A percentile compares a stretch with the other conserved stretches of the same genome.
Conservation (phyloP, 2,329 filamentous ascomycete species). For the Pseudopithomyces maydicus region DNA sequence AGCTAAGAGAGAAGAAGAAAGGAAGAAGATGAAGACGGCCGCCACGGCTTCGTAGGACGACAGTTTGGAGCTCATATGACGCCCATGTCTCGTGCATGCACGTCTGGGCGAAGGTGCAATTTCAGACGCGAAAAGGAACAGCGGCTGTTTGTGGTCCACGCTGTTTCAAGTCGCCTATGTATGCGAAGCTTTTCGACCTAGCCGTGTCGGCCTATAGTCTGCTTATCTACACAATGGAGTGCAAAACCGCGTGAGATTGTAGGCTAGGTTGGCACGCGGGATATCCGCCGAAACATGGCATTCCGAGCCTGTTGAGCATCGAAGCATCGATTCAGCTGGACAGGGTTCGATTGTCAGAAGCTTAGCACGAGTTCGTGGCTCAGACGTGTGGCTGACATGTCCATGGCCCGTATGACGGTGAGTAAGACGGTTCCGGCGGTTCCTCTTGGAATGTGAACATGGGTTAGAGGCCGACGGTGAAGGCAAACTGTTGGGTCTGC, state of each 20-base stretch:
- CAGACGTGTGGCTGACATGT: neutral
- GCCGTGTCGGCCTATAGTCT: neutral
- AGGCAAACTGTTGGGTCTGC: neutral
- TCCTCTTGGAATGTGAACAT: neutral
- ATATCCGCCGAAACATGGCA: neutral
- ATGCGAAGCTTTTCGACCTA: too few species aligned
- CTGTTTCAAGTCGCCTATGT: neutral
- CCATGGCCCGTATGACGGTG: neutral
- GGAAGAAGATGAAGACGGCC: constrained; percentile 52
- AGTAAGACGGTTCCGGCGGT: neutral
- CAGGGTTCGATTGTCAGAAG: neutral
- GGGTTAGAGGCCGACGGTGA: neutral
- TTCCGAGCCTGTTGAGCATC: constrained; percentile 1
- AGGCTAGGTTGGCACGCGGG: neutral
- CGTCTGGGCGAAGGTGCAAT: too few species aligned
- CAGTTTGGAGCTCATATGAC: neutral
- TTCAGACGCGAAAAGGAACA: too few species aligned
- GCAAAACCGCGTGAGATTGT: too few species aligned
- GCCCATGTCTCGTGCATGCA: neutral
- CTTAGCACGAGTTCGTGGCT: constrained; percentile 2
- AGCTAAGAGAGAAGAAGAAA: constrained; percentile 60
- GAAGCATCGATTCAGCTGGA: constrained; percentile 6
- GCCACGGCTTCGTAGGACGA: constrained; percentile 8
- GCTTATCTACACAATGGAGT: too few species aligned
- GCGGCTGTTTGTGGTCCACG: too few species aligned